Evolutionary conservation across 257 asterid genomes (phyloP).

Genomic region (Solanum piurae): DNA sequence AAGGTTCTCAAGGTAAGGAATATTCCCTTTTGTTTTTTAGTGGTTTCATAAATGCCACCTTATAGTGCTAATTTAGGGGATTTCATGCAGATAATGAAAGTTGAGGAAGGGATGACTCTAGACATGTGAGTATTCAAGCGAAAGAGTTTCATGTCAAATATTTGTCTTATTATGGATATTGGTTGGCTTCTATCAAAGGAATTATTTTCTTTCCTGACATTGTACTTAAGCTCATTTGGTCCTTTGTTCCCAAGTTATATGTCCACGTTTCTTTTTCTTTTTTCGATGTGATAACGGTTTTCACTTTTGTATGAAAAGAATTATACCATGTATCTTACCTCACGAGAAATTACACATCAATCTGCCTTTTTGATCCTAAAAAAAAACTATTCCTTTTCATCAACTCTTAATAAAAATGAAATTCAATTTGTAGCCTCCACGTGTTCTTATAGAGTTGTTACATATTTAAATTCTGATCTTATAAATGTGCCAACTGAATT

Average conservation of each 20-base stretch:
- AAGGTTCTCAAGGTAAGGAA: slow-evolving; percentile 72
- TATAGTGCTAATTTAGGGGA: neutral
- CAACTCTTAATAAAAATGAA: neutral
- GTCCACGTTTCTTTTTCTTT: neutral
- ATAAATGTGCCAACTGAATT: neutral
- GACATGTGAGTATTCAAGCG: slow-evolving; percentile 58
- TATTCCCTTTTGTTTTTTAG: neutral
- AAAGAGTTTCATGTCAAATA: neutral
- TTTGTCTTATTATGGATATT: neutral
- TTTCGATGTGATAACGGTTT: neutral
- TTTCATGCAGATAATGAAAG: slow-evolving; percentile 60
- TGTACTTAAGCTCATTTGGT: neutral
- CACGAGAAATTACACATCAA: neutral
- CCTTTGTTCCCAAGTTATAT: neutral
- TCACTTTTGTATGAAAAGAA: neutral
- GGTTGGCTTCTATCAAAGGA: neutral
- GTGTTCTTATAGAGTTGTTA: neutral
- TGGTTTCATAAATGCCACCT: neutral
- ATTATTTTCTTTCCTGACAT: neutral
- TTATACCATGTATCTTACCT: neutral
- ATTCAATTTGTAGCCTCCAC: neutral
- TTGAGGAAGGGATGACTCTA: slow-evolving; percentile 93
- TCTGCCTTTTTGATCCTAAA: neutral
- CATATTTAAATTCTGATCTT: neutral
- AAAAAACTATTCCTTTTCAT: neutral